Evolutionary conservation across 441 rosid species (phyloP).

Genomic region (Melastoma candidum): DNA sequence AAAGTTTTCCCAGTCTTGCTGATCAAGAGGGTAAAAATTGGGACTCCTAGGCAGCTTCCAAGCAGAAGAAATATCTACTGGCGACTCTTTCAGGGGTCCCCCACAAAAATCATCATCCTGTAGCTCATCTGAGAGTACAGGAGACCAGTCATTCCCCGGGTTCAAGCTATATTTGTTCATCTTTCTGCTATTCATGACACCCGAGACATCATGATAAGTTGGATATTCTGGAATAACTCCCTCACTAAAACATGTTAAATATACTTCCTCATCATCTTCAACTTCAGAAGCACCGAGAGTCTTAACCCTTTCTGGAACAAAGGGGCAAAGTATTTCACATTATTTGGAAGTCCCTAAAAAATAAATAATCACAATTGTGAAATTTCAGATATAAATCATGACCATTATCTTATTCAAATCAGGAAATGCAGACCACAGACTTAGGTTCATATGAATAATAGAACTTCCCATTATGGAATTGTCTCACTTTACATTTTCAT

Average conservation of each 20-base stretch:
- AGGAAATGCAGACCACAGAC: too few species aligned
- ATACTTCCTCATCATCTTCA: conserved; percentile 90
- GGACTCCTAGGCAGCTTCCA: conserved; percentile 43
- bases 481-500: too few species aligned
- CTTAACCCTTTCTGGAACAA: conserved; percentile 52
- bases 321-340: conserved; percentile 6
- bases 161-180: conserved; percentile 26
- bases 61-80: conserved; percentile 28
- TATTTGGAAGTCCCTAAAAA: too few species aligned
- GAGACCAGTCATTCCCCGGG: conserved; percentile 26
- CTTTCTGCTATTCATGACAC: conserved; percentile 23
- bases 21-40: conserved; percentile 65
- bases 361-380: too few species aligned
- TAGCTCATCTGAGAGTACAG: conserved; percentile 28
- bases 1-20: conserved; percentile 86
- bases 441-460: too few species aligned
- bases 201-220: conserved; percentile 34
- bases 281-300: conserved; percentile 51
- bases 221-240: conserved; percentile 23
- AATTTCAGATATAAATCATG: too few species aligned
- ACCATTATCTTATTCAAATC: too few species aligned
- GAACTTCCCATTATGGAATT: too few species aligned
- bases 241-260: conserved; percentile 48
- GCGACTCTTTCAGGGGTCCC: conserved; percentile 51
- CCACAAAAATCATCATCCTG: conserved; percentile 44